Percentiles rank a stretch among this genome's conserved stretches.
These are phyloP conservation scores for Limonium bicolor DNA, from an alignment of 148 eudicot species.

Conservation along the genomic window DNA sequence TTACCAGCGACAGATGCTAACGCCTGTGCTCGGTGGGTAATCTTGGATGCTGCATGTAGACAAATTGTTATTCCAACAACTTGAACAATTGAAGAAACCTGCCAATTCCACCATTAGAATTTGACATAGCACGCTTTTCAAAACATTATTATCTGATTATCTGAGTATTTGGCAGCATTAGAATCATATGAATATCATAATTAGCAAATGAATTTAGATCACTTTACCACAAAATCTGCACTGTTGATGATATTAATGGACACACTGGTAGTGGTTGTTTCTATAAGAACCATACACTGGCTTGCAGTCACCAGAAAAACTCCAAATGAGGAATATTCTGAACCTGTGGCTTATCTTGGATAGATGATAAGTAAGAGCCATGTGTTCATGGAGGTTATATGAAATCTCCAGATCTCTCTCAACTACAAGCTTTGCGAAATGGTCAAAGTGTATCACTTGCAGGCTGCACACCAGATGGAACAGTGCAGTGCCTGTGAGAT, in stretches of 20 bases:
- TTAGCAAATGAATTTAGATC: background rate
- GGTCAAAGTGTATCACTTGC: slow-evolving; percentile 52
- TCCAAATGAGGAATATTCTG: slow-evolving; percentile 42
- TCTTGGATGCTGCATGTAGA: slow-evolving; percentile 71
- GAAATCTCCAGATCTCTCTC: slow-evolving; percentile 42
- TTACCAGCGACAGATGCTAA: slow-evolving; percentile 62
- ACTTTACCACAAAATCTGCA: slow-evolving; percentile 48
- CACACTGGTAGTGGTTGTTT: slow-evolving; percentile 34
- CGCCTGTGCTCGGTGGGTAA: slow-evolving; percentile 75
- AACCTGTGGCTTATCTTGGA: slow-evolving; percentile 67
- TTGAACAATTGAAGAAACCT: slow-evolving; percentile 67
- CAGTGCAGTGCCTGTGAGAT: slow-evolving; percentile 33
- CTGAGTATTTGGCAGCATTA: no score
- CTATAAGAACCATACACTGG: slow-evolving; percentile 34
- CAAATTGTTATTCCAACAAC: slow-evolving; percentile 65
- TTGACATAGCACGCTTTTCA: background rate
- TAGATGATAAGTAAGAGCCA: slow-evolving; percentile 27
- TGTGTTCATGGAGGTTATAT: slow-evolving; percentile 44
- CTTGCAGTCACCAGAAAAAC: slow-evolving; percentile 42
- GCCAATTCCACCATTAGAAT: slow-evolving; percentile 7
- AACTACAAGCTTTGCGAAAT: slow-evolving; percentile 36
- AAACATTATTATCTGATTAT: background rate
- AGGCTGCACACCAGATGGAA: slow-evolving; percentile 50
- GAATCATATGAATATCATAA: no score
- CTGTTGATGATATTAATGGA: slow-evolving; percentile 41